Evolutionary conservation across 495 filamentous ascomycete genomes (phyloP), one percentile per base, ranked within the genome.

Genomic region (Podospora pseudocomata): DNA sequence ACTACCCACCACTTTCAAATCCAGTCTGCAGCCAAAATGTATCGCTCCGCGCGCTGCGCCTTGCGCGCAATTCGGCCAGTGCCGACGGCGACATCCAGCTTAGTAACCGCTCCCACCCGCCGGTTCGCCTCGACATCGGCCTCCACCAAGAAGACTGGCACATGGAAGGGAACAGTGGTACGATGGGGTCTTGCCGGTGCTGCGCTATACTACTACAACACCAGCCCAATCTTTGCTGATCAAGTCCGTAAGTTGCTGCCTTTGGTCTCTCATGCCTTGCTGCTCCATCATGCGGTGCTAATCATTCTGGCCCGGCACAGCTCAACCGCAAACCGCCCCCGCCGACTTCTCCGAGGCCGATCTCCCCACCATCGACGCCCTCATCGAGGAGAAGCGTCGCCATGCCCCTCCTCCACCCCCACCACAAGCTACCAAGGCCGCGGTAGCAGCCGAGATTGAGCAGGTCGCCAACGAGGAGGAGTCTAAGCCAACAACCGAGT

Each of bases 191-290:
- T 95, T 59, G 93, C 92, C n/a, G 81, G 78, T 62, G 93, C 82
- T 26, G 86, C 87, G n/a, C 76, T 97, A 39, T 99, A 97, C 82
- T 97, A 89, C 76, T 99, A 97, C 78, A 94, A 93, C 80, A 97
- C 93, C 55, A 93, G 88, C 76, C 86, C 86, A 69, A 82, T 91
- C 53, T 98, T 99, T 78, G 90, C 93, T 15, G 89, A 97, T 75
- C 88, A 94, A 79, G 87, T 90, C 39, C 80, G 85, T 65, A 86
- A 44, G 94, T 97, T 85, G 67, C 90, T 73, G 7, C 44, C 15
- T 49, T 49, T 6, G 39, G 18, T 27, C 15, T 32, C 30, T 32
- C 23, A 23, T 11, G 39, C 3, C 62, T 4, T 11, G 13, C n/a
- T 53, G 5, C 6, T 20, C 5, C 26, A 16, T n/a, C 13, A 26